Conservation (phyloP, 2,329 filamentous ascomycete genomes). For the Pyricularia sp. region DNA sequence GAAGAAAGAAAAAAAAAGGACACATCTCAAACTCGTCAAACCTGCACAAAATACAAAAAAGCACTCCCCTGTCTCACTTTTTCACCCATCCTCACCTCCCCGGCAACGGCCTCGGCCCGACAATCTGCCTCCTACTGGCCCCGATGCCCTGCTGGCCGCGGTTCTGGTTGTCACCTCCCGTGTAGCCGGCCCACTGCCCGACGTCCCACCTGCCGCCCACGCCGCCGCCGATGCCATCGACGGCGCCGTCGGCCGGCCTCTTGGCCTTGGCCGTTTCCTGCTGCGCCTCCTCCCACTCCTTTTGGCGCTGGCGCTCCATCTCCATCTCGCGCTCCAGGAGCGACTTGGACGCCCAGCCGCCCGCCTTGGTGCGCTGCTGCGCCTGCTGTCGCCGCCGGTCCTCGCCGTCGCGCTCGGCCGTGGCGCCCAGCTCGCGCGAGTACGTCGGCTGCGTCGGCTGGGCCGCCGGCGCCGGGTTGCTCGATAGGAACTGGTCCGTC, state of each 20-base stretch:
- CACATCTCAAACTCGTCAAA: background rate
- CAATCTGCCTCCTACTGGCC: constrained; percentile 60
- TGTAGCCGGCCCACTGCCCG: constrained; percentile 61
- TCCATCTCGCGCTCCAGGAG: constrained; percentile 73
- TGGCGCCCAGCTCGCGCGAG: constrained; percentile 39
- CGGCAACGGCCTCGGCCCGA: constrained; percentile 60
- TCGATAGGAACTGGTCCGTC: constrained; percentile 44
- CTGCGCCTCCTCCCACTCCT: constrained; percentile 69
- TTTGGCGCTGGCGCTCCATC: constrained; percentile 60
- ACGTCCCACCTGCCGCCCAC: constrained; percentile 61
- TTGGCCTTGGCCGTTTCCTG: constrained; percentile 45
- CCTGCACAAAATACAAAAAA: background rate
- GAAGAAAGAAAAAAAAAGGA: background rate
- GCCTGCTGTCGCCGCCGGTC: constrained; percentile 45
- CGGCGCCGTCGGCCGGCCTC: constrained; percentile 34
- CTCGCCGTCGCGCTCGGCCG: constrained; percentile 49
- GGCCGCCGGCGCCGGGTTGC: constrained; percentile 34
- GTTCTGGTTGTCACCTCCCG: constrained; percentile 64
- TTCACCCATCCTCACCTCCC: constrained; percentile 14
- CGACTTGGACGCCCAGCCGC: constrained; percentile 51
- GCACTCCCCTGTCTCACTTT: background rate
- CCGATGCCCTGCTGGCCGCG: constrained; percentile 52
- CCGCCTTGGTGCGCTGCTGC: constrained; percentile 48
- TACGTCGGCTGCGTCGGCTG: constrained; percentile 34
- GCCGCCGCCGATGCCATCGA: constrained; percentile 54